Percentiles rank a stretch among this genome's conserved stretches.
These are phyloP conservation scores for Aethionema arabicum DNA, from an alignment of 345 rosid genomes.

Conservation along the genomic window DNA sequence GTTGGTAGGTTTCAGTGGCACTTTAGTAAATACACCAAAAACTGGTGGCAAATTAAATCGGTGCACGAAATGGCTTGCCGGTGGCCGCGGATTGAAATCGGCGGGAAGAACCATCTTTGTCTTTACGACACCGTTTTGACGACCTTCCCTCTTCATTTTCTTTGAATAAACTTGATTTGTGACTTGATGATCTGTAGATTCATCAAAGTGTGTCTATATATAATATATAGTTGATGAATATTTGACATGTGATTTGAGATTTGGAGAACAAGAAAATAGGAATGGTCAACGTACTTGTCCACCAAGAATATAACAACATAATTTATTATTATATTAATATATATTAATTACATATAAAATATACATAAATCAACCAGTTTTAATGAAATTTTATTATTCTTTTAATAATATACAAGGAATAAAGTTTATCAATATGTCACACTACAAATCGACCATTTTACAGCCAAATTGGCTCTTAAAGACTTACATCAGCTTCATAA, in stretches of 20 bases:
- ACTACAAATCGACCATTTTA: no score
- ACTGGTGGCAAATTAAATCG: slow-evolving; percentile 14
- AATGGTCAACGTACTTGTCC: slow-evolving; percentile 24
- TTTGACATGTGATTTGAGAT: slow-evolving; percentile 8
- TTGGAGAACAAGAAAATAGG: slow-evolving; percentile 21
- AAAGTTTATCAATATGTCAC: no score
- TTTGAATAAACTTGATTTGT: background rate
- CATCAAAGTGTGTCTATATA: background rate
- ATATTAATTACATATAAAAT: no score
- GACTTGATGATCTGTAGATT: slow-evolving; percentile 11
- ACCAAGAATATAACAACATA: background rate
- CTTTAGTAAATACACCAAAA: slow-evolving; percentile 20
- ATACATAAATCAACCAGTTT: no score
- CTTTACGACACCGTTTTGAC: slow-evolving; percentile 23
- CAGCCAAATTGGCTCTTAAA: no score
- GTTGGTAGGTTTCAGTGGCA: slow-evolving; percentile 6
- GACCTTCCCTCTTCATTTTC: slow-evolving; percentile 29
- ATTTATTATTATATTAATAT: no score
- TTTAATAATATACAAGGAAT: no score
- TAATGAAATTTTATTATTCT: no score
- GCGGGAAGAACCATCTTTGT: slow-evolving; percentile 15
- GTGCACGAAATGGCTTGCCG: background rate
- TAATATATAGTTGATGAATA: background rate
- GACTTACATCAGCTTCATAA: no score
- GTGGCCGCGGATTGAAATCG: slow-evolving; percentile 2